These are phyloP conservation scores for Nigrospora sphaerica DNA, from an alignment of 2,329 filamentous ascomycete species.

Conservation along the genomic window DNA sequence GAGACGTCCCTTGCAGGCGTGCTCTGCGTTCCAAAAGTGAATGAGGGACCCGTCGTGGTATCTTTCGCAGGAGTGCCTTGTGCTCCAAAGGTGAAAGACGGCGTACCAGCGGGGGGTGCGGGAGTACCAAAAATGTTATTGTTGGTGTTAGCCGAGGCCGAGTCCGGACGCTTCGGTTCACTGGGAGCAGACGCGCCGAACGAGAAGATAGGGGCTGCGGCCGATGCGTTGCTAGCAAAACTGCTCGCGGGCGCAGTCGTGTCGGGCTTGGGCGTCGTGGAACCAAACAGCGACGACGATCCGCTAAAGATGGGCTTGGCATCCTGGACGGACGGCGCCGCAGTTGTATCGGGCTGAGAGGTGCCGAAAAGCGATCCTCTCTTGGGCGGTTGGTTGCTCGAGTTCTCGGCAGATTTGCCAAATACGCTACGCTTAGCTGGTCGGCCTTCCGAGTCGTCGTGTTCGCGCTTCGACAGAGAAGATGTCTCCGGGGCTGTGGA, in stretches of 20 bases:
- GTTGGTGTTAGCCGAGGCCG: not conserved
- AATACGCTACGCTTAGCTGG: slow-evolving; percentile 5
- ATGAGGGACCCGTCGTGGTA: slow-evolving; percentile 2
- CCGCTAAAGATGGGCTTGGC: slow-evolving; percentile 6
- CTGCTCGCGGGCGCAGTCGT: slow-evolving; percentile 8
- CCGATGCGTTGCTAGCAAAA: slow-evolving; percentile 13
- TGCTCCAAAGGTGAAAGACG: slow-evolving; percentile 12
- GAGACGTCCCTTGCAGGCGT: slow-evolving; percentile 13
- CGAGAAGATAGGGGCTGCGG: slow-evolving; percentile 4
- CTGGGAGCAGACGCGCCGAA: slow-evolving; percentile 3
- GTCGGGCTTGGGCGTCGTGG: slow-evolving; percentile 34
- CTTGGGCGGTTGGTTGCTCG: not conserved
- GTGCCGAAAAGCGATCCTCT: slow-evolving; percentile 10
- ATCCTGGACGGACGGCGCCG: slow-evolving; percentile 19
- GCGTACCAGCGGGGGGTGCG: slow-evolving; percentile 3
- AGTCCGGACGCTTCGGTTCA: slow-evolving; percentile 13
- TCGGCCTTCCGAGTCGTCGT: not conserved
- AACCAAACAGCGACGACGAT: slow-evolving; percentile 25
- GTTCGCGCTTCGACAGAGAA: not conserved
- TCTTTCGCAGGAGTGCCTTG: slow-evolving; percentile 25
- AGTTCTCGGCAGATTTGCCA: not conserved
- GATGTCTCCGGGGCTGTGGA: not conserved
- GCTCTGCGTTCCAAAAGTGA: not conserved
- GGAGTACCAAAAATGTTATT: slow-evolving; percentile 1
- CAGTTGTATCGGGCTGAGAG: slow-evolving; percentile 9